Base-by-base conservation (phyloP, 1,139 yeast species). In the Candida sp. region DNA sequence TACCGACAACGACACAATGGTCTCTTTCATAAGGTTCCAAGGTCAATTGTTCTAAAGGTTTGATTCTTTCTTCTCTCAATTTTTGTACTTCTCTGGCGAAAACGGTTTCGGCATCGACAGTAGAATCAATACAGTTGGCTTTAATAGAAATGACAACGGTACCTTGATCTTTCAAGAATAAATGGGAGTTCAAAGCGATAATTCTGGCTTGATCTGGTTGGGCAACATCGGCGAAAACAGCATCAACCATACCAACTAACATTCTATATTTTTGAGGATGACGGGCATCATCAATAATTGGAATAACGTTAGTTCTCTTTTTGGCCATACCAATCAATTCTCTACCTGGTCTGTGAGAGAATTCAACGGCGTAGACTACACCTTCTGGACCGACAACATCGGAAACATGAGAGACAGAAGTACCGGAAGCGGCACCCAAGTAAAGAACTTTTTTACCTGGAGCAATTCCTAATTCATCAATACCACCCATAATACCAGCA, bases 191-290 rank as follows among this genome's bases (percentile, higher is more conserved):
- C 69, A 93, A 82, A 45, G 98, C 99, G 70, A 95, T 91, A 68
- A 93, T 95, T 85, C 99, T 95, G 58, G 99, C 99, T 78, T 93
- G 99, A 77, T 93, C 99, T 42, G 99, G 99, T 79, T 93, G 99
- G 56, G 99, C 99, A 68, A 93, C 99, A 81, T 93, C 99, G 54
- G 99, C 99, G 63, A 93, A 93, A 51, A 93, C 98, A 64, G 84
- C 89, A 70, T 95, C 99, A 54, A 93, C 98, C 99, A 93, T 93
- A 61, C 97, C 96, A 52, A 93, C 79, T 62, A 93, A 82, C 98
- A 93, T 93, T 79, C 99, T 86, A 84, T 93, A 93, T 74, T 95
- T 93, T 71, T 93, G 99, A 61, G 99, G 99, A 75, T 93, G 99
- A 80, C 99, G 93, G 57, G 99, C 99, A 76, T 93, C 99, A 74